Percentiles rank a stretch among this genome's conserved stretches.
phyloP scores from a whole-genome alignment of 2,329 filamentous ascomycete genomes.

The Sarocladium strictum region DNA sequence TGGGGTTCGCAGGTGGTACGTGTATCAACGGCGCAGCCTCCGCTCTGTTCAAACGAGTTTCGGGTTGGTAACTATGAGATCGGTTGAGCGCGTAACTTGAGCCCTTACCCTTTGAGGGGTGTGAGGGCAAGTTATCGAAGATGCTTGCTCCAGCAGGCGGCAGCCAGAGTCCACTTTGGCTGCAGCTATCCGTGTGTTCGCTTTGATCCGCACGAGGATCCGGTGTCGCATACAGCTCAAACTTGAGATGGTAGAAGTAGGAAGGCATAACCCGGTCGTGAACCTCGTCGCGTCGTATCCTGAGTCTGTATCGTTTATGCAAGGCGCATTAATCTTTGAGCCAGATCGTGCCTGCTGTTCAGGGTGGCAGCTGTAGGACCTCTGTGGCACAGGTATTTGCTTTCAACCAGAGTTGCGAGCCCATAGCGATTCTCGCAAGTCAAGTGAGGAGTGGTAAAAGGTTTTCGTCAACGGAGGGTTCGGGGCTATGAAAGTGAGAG shows the following conservation, averaged over 20 bases:
- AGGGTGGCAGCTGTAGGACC: background rate
- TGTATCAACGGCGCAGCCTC: background rate
- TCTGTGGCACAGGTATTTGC: background rate
- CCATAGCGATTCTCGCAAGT: background rate
- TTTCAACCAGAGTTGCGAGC: background rate
- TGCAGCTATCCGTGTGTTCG: constrained; percentile 9
- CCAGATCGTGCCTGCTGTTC: background rate
- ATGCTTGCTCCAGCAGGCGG: constrained; percentile 43
- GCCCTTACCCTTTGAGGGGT: constrained; percentile 24
- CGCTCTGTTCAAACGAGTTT: background rate
- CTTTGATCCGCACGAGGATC: constrained; percentile 22
- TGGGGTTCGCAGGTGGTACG: constrained; percentile 13
- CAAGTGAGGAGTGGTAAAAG: background rate
- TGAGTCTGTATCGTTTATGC: too few relatives aligned
- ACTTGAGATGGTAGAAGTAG: constrained; percentile 61
- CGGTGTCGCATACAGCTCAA: constrained; percentile 54
- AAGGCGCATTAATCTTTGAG: too few relatives aligned
- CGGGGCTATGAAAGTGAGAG: background rate
- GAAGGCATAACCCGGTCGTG: constrained; percentile 44
- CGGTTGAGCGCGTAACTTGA: background rate
- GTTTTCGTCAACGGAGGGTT: background rate
- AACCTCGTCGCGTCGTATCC: background rate
- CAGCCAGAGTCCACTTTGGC: constrained; percentile 36
- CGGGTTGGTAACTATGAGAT: background rate
- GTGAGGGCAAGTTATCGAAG: constrained; percentile 50